These are phyloP conservation scores for Viola pubescens DNA, from an alignment of 441 rosid genomes.

Conservation along the genomic window DNA sequence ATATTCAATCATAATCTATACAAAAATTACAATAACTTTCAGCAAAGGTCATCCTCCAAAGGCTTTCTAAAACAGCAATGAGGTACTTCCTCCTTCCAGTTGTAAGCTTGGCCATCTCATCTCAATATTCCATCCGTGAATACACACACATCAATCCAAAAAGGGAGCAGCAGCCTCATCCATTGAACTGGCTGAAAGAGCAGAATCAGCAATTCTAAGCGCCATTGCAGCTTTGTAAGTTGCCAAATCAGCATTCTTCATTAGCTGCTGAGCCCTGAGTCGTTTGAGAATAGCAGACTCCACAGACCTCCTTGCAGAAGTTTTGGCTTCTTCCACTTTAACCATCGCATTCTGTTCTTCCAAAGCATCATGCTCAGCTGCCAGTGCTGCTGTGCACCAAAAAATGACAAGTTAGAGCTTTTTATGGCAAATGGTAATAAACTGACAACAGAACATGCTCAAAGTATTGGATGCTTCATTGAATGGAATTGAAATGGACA, in stretches of 20 bases:
- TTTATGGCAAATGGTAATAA: not conserved
- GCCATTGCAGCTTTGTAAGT: slow-evolving; percentile 59
- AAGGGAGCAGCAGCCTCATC: slow-evolving; percentile 25
- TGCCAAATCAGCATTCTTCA: slow-evolving; percentile 68
- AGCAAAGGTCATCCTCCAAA: slow-evolving; percentile 15
- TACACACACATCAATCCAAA: slow-evolving; percentile 23
- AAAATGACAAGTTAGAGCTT: not conserved
- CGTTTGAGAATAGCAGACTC: slow-evolving; percentile 51
- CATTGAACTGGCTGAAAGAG: slow-evolving; percentile 27
- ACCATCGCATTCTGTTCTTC: slow-evolving; percentile 34
- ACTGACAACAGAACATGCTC: too few relatives aligned
- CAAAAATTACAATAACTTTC: slow-evolving; percentile 30
- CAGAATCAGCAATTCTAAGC: slow-evolving; percentile 59
- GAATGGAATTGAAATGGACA: too few relatives aligned
- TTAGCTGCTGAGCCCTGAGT: slow-evolving; percentile 50
- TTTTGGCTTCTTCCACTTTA: slow-evolving; percentile 43
- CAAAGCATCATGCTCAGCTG: slow-evolving; percentile 38
- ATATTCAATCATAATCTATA: slow-evolving; percentile 34
- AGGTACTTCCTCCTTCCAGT: slow-evolving; percentile 6
- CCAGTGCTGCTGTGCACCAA: slow-evolving; percentile 32
- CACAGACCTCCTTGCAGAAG: slow-evolving; percentile 24
- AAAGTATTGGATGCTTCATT: too few relatives aligned
- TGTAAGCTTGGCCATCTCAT: slow-evolving; percentile 3
- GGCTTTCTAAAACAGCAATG: slow-evolving; percentile 21
- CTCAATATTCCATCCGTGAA: not conserved